phyloP scores from a whole-genome alignment of 495 filamentous ascomycete species.

The Penicillium cinerascens region DNA sequence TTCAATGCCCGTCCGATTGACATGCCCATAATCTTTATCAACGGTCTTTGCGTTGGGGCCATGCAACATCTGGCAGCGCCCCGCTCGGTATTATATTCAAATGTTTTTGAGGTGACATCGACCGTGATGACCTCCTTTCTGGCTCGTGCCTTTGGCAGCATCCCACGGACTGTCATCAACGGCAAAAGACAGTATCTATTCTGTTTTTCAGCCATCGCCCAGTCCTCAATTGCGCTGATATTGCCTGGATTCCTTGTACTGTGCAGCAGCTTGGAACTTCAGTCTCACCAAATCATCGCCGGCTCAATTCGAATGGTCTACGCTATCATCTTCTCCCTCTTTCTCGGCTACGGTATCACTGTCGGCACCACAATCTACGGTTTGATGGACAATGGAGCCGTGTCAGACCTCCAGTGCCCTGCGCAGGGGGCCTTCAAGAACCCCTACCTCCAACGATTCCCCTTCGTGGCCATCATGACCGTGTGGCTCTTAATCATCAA shows the following conservation, averaged over 20 bases:
- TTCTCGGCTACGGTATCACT: conserved; percentile 90
- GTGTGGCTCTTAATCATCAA: conserved; percentile 81
- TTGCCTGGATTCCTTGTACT: conserved; percentile 83
- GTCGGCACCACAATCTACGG: conserved; percentile 88
- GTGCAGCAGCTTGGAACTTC: conserved; percentile 77
- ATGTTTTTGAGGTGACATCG: conserved; percentile 85
- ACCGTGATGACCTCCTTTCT: conserved; percentile 81
- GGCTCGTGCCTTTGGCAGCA: conserved; percentile 77
- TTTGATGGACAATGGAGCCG: conserved; percentile 67
- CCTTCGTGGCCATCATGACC: conserved; percentile 35
- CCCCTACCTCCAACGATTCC: conserved; percentile 43
- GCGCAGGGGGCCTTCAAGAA: conserved; percentile 34
- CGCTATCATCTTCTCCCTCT: conserved; percentile 86
- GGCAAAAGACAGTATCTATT: conserved; percentile 56
- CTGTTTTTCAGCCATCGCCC: conserved; percentile 86
- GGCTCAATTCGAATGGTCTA: conserved; percentile 93
- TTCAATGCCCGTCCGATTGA: conserved; percentile 82
- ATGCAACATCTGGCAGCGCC: conserved; percentile 77
- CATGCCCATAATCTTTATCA: conserved; percentile 77
- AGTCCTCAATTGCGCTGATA: conserved; percentile 88
- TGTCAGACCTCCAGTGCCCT: conserved; percentile 62
- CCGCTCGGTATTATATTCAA: conserved; percentile 66
- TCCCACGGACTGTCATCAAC: conserved; percentile 42
- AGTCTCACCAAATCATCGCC: conserved; percentile 79
- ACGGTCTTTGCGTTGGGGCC: conserved; percentile 75